Conservation (phyloP, 257 asterid species). For the Echites panduratus region DNA sequence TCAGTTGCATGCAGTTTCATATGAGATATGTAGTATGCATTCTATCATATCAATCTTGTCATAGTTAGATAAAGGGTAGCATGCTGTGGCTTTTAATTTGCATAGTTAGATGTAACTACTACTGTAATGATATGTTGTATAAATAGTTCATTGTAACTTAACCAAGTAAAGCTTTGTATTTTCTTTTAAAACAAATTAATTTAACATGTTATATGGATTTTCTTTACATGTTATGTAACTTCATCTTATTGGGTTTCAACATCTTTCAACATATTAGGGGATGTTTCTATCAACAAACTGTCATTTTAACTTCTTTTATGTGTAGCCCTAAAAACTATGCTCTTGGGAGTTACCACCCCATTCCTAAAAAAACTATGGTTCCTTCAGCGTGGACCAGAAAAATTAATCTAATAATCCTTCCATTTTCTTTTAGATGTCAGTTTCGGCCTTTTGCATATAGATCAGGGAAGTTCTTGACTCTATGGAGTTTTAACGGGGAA, state of each 20-base stretch:
- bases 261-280: neutral
- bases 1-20: neutral
- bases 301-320: neutral
- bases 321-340: no score
- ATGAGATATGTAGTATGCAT: neutral
- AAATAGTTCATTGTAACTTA: neutral
- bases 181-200: no score
- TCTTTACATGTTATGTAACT: neutral
- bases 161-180: neutral
- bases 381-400: neutral
- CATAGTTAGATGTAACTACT: neutral
- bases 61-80: neutral
- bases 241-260: neutral
- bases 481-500: neutral
- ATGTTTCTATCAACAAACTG: neutral
- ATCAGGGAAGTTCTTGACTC: neutral
- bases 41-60: neutral
- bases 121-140: neutral
- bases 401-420: neutral
- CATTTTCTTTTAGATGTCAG: neutral
- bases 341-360: neutral
- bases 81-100: neutral
- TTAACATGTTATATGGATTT: no score
- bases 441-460: neutral
- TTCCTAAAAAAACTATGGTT: neutral